A percentile compares a stretch with the other conserved stretches of the same genome.
Evolutionary conservation across 768 basidiomycete species (phyloP).

Genomic region (Daedaleopsis sinensis): DNA sequence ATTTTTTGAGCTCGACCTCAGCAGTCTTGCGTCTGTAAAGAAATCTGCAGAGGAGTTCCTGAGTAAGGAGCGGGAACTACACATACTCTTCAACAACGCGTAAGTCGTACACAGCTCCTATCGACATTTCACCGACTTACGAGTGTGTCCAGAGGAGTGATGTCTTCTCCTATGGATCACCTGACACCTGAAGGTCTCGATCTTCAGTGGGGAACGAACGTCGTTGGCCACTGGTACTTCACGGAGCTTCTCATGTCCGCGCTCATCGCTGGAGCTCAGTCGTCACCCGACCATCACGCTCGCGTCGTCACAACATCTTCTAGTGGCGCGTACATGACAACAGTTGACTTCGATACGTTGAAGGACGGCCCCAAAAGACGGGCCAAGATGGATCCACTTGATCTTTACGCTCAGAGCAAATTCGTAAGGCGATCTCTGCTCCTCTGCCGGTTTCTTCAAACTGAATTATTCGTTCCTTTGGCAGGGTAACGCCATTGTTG

Average conservation of each 20-base stretch:
- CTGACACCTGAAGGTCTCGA: constrained; percentile 54
- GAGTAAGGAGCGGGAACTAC: constrained; percentile 49
- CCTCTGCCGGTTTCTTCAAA: too few species aligned
- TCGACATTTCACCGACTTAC: background rate
- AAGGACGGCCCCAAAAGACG: constrained; percentile 29
- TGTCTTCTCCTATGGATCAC: constrained; percentile 43
- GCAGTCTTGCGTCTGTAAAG: constrained; percentile 40
- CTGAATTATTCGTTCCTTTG: too few species aligned
- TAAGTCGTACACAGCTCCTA: constrained; percentile 18
- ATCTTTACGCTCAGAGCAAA: constrained; percentile 43
- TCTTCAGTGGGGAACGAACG: constrained; percentile 58
- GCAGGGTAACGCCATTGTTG: constrained; percentile 49
- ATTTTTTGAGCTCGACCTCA: constrained; percentile 49
- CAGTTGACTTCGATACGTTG: constrained; percentile 43
- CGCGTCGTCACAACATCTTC: constrained; percentile 55
- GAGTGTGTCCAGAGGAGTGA: constrained; percentile 45
- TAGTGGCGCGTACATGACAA: constrained; percentile 34
- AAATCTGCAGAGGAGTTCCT: constrained; percentile 41
- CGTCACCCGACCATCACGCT: constrained; percentile 44
- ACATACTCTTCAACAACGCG: constrained; percentile 59
- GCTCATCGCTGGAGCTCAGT: constrained; percentile 41
- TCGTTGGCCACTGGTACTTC: constrained; percentile 39
- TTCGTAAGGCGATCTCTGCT: constrained; percentile 39
- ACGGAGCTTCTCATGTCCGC: constrained; percentile 52
- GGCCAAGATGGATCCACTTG: constrained; percentile 5